Evolutionary conservation across 345 rosid species (phyloP), one percentile per base, ranked within the genome.

Genomic region (Turnera subulata): DNA sequence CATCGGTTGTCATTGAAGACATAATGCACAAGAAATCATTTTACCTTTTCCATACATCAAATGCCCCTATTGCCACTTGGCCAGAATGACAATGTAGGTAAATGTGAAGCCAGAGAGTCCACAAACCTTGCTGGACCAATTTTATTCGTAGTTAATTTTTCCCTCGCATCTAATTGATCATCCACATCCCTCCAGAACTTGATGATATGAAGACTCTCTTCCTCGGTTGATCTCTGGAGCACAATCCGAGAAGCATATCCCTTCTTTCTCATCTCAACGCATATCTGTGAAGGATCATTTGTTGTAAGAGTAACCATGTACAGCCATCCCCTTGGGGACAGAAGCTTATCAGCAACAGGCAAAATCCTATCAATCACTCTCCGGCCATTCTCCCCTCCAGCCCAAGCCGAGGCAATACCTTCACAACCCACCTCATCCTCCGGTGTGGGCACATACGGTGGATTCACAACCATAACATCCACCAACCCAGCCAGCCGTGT

Each of bases 381-480:
- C 39, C 89, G 68, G 37, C 95, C 91, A 50, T 84, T 81, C 26
- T 82, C 81, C 9, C 94, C 99, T 67, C 99, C 97, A 19, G 96
- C 99, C 97, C 97, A 93, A 61, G 97, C 77, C 42, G 97, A 77
- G 1, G 90, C 74, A 37, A 82, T 88, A 39, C 83, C 83, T 19
- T 58, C 67, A 35, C 22, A n/a, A 18, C 76, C 80, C 46, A 85
- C 97, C 69, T 93, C 99, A 43, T 83, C 80, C 45, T 87, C 97
- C 0, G 97, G 99, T 1, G 97, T 89, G 5, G 99, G 95, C 39
- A 89, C 97, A 55, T 89, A 93, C 40, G 99, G 99, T 2, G 97
- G 96, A 65, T 93, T 89, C 64, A 87, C 99, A 47, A 87, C 94
- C 51, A 93, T 74, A 29, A 92, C 84, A 53, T 89, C 96, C 13